Percentiles rank a stretch among this genome's conserved stretches.
Conservation (phyloP, 495 filamentous ascomycete genomes). For the Daldinia childiae region DNA sequence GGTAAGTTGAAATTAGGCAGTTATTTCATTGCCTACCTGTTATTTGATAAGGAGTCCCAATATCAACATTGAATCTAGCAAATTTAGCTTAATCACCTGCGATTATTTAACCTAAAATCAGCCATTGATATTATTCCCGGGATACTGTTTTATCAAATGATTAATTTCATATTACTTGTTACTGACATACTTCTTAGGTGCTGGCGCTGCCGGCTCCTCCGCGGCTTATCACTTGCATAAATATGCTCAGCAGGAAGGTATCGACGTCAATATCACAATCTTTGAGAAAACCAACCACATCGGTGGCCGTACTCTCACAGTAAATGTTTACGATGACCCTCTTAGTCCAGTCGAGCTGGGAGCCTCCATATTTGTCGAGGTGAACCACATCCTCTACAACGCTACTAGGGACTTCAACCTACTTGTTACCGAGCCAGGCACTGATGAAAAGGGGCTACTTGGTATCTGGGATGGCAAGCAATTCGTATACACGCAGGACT, state of each 20-base stretch:
- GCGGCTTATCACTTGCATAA: slow-evolving; percentile 82
- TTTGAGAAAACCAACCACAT: slow-evolving; percentile 84
- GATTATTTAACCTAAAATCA: neutral
- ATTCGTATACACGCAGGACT: slow-evolving; percentile 74
- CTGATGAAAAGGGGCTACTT: slow-evolving; percentile 58
- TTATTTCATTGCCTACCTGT: neutral
- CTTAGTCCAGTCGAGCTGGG: slow-evolving; percentile 83
- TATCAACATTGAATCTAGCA: neutral
- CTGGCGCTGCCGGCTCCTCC: slow-evolving; percentile 88
- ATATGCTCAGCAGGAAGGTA: slow-evolving; percentile 65
- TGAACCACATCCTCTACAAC: slow-evolving; percentile 83
- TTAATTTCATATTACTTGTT: neutral
- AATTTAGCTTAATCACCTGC: neutral
- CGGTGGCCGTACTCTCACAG: slow-evolving; percentile 89
- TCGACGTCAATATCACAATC: slow-evolving; percentile 78
- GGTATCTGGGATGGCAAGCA: slow-evolving; percentile 85
- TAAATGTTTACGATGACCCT: slow-evolving; percentile 78
- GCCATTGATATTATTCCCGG: neutral
- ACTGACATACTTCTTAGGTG: slow-evolving; percentile 65
- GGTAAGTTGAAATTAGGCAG: slow-evolving; percentile 44
- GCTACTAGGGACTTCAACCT: slow-evolving; percentile 80
- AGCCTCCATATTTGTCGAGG: slow-evolving; percentile 88
- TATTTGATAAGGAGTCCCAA: neutral
- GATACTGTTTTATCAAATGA: too few relatives aligned
- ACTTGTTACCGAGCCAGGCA: slow-evolving; percentile 44